Percentiles rank a stretch among this genome's conserved stretches.
phyloP scores from a whole-genome alignment of 2,329 filamentous ascomycete genomes.

The Claviceps sp. region DNA sequence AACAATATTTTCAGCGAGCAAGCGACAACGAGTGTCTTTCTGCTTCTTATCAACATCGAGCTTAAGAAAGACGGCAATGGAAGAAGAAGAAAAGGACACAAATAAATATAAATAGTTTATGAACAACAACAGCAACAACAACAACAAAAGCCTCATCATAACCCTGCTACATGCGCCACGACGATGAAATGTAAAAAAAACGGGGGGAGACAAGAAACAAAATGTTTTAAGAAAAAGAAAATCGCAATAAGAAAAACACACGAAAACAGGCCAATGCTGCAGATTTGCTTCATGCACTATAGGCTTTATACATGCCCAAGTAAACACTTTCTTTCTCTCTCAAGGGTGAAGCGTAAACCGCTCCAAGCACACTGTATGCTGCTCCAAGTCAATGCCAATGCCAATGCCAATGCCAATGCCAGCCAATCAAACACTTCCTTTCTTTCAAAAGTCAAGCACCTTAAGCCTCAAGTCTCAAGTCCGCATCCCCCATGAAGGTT shows the following conservation, averaged over 20 bases:
- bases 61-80: no score
- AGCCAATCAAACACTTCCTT: no score
- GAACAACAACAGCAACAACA: no score
- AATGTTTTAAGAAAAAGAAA: not conserved
- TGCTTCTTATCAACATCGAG: no score
- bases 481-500: slow-evolving; percentile 46
- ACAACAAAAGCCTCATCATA: slow-evolving; percentile 2
- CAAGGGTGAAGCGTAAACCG: not conserved
- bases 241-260: not conserved
- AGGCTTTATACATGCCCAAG: not conserved
- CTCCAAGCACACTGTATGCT: not conserved
- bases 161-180: slow-evolving; percentile 4
- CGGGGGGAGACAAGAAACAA: not conserved
- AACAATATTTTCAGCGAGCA: no score
- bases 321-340: not conserved
- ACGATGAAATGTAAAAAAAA: slow-evolving; percentile 4
- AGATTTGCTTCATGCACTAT: not conserved
- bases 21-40: no score
- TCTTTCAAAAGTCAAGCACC: no score
- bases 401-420: no score
- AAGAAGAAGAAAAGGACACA: no score
- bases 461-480: slow-evolving; percentile 14
- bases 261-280: slow-evolving; percentile 4
- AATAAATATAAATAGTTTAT: no score
- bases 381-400: not conserved